These are phyloP conservation scores for Calonectria pseudoturangicola DNA, from an alignment of 2,329 filamentous ascomycete genomes.

Conservation along the genomic window DNA sequence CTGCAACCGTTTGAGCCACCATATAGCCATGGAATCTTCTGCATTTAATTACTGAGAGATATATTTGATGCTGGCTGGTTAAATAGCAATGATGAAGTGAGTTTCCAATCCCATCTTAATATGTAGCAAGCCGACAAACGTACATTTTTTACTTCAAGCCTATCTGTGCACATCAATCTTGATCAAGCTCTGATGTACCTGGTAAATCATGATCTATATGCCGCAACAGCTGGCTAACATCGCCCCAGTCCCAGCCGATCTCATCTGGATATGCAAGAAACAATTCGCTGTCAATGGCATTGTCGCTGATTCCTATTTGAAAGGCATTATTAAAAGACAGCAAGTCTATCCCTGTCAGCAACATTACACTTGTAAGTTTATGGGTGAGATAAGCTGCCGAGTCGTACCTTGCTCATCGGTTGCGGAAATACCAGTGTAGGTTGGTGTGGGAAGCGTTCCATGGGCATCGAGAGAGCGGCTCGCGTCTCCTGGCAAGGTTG, in stretches of 20 bases:
- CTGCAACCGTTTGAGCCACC: too few relatives aligned
- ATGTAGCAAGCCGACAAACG: neutral
- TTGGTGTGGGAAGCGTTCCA: neutral
- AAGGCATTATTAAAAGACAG: neutral
- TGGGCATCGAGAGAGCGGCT: neutral
- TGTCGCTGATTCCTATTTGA: neutral
- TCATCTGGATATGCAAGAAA: slow-evolving; percentile 4
- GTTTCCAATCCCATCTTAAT: too few relatives aligned
- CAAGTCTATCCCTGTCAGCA: neutral
- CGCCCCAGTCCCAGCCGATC: slow-evolving; percentile 3
- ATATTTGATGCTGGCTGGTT: too few relatives aligned
- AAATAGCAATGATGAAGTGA: too few relatives aligned
- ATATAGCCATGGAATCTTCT: too few relatives aligned
- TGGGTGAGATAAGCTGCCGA: neutral
- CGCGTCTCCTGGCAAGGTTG: neutral
- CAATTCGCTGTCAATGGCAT: neutral
- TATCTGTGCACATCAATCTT: neutral
- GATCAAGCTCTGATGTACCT: neutral
- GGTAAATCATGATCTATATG: neutral
- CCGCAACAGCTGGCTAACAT: neutral
- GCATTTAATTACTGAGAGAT: too few relatives aligned
- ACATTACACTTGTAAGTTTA: neutral
- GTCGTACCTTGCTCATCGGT: neutral
- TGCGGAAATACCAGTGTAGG: neutral
- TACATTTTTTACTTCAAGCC: neutral